A percentile compares a stretch with the other conserved stretches of the same genome.
Evolutionary conservation across 176 grass and related monocot species (phyloP).

Genomic region (Dactylis glomerata): DNA sequence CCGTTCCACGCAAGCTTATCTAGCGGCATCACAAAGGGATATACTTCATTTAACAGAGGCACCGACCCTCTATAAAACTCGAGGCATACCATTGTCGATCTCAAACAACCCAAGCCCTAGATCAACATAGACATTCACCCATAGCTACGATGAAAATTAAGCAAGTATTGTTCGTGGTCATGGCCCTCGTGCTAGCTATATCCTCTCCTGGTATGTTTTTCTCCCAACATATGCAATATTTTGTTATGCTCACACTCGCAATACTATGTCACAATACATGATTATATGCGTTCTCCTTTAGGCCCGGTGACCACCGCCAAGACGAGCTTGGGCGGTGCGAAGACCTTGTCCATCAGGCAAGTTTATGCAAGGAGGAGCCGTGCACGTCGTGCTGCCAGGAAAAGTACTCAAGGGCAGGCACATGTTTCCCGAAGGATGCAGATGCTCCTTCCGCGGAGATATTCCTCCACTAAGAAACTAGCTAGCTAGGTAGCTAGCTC

Average conservation of each 20-base stretch:
- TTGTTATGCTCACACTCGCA: background rate
- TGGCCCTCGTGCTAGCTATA: background rate
- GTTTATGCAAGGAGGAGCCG: background rate
- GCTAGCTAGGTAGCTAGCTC: background rate
- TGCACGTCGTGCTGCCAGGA: background rate
- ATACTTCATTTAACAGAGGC: background rate
- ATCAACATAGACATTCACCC: background rate
- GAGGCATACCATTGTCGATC: background rate
- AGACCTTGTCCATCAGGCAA: background rate
- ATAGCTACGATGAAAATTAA: background rate
- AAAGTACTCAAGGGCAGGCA: background rate
- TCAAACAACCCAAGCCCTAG: background rate
- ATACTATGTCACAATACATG: background rate
- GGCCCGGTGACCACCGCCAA: background rate
- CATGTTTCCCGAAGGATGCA: background rate
- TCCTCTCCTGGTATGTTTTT: background rate
- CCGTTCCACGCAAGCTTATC: background rate
- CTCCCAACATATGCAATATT: background rate
- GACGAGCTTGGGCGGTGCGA: background rate
- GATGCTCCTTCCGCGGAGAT: background rate
- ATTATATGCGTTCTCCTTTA: background rate
- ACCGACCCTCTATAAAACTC: background rate
- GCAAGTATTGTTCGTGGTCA: background rate
- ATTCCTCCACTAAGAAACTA: background rate
- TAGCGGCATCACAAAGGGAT: background rate